These are phyloP conservation scores for Diaporthe citrichinensis DNA, from an alignment of 2,329 filamentous ascomycete species.

Conservation along the genomic window DNA sequence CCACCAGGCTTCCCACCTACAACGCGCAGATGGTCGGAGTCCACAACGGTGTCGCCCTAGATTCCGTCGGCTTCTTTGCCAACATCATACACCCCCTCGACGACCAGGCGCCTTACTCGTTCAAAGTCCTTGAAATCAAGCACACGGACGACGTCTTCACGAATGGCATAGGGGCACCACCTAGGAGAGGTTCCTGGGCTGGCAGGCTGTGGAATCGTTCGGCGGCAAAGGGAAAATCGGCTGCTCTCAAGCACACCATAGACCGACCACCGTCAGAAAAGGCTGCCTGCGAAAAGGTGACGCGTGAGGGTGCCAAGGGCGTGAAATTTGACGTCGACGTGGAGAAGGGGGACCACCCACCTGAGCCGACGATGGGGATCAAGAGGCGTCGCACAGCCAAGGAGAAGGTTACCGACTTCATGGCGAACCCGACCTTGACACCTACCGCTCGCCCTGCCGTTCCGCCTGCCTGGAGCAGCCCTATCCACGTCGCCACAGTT, in stretches of 20 bases:
- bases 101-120: slow-evolving; percentile 60
- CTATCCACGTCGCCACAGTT: slow-evolving; percentile 67
- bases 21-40: slow-evolving; percentile 71
- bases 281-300: not conserved
- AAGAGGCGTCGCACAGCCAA: slow-evolving; percentile 53
- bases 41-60: slow-evolving; percentile 67
- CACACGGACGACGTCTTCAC: slow-evolving; percentile 54
- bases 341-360: slow-evolving; percentile 42
- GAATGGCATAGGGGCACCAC: slow-evolving; percentile 4
- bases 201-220: not conserved
- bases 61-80: slow-evolving; percentile 72
- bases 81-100: slow-evolving; percentile 72
- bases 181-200: not conserved
- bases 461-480: slow-evolving; percentile 63
- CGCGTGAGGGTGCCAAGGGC: not conserved
- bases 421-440: slow-evolving; percentile 60
- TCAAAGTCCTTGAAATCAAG: slow-evolving; percentile 63
- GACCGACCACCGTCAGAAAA: slow-evolving; percentile 19
- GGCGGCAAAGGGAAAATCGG: not conserved
- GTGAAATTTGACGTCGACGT: slow-evolving; percentile 35
- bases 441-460: slow-evolving; percentile 59
- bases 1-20: slow-evolving; percentile 68
- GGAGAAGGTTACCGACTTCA: slow-evolving; percentile 58
- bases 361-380: slow-evolving; percentile 45
- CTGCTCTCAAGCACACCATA: not conserved